Base-by-base conservation (phyloP, 257 asterid genomes). In the Asclepias syriaca region DNA sequence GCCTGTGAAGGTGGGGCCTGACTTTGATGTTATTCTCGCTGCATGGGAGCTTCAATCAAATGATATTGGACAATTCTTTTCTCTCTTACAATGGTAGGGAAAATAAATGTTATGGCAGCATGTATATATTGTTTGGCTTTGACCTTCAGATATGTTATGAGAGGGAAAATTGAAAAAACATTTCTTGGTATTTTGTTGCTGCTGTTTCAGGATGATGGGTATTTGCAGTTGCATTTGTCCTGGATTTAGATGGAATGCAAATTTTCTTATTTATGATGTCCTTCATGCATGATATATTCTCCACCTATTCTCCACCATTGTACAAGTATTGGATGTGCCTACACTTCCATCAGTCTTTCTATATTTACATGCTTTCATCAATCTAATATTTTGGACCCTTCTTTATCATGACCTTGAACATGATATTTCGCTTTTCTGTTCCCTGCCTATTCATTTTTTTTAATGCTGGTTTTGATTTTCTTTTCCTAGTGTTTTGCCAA, bases 1-100 rank as follows among this genome's bases (percentile, higher is more conserved):
- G 85, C 87, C 88, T 87, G 78, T 90, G 97, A 92, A 90, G 96
- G 98, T 88, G 87, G 94, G 78, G 93, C 93, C 93, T 81, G 89
- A 83, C 84, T 84, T 85, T 92, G 93, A 86, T 84, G 90, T 84
- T 82, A 87, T 86, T 88, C 92, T 90, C 79, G 88, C 96, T 90
- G 96, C 95, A 70, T 90, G 83, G 98, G 96, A 91, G 96, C 98
- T 80, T 83, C 96, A 84, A 81, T 87, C 79, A 83, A 85, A 84
- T 93, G 90, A 86, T 84, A 85, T 82, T 91, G 95, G 88, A 85
- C 89, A 86, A 71, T 85, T 88, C 87, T 87, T 87, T 85, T 81
- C 86, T 87, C 93, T 87, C 87, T 77, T 84, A 72, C 81, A 79
- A 87, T 89, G 98, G 95, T 93, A 90, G 95, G 93, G 88, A 79